A percentile compares a stretch with the other conserved stretches of the same genome.
Conservation (phyloP, 1,284 basidiomycete genomes). For the Coriolopsis trogii region DNA sequence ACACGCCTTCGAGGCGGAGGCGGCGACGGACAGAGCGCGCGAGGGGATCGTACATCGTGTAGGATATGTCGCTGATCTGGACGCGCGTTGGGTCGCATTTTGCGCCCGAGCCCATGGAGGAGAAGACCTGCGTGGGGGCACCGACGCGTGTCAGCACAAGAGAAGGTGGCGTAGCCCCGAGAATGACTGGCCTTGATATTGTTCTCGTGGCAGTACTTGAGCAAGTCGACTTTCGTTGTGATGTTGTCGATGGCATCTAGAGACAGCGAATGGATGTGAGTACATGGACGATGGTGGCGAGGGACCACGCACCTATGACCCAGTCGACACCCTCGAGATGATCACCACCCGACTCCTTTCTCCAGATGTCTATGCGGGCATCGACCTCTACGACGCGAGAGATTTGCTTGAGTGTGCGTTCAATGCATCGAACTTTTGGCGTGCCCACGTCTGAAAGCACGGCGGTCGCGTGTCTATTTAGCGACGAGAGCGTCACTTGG, state of each 20-base stretch:
- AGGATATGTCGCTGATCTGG: conserved; percentile 94
- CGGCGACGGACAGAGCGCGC: conserved; percentile 88
- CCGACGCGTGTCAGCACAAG: background rate
- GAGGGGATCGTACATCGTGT: conserved; percentile 93
- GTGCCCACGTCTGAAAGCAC: conserved; percentile 89
- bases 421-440: conserved; percentile 88
- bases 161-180: conserved; percentile 1
- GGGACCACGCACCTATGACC: conserved; percentile 71
- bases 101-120: conserved; percentile 97
- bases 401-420: conserved; percentile 74
- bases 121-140: conserved; percentile 70
- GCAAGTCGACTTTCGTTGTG: conserved; percentile 88
- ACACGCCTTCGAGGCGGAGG: conserved; percentile 71
- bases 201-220: conserved; percentile 81
- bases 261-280: conserved; percentile 1
- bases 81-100: conserved; percentile 95
- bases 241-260: conserved; percentile 97
- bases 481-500: conserved; percentile 89
- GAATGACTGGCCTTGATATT: conserved; percentile 61
- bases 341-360: conserved; percentile 71
- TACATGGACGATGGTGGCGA: conserved; percentile 2
- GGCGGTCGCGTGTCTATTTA: conserved; percentile 96
- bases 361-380: conserved; percentile 82
- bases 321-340: conserved; percentile 85
- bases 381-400: conserved; percentile 79